A percentile compares a stretch with the other conserved stretches of the same genome.
These are phyloP conservation scores for Centrapalus pauciflorus DNA, from an alignment of 129 eudicot species.

Conservation along the genomic window DNA sequence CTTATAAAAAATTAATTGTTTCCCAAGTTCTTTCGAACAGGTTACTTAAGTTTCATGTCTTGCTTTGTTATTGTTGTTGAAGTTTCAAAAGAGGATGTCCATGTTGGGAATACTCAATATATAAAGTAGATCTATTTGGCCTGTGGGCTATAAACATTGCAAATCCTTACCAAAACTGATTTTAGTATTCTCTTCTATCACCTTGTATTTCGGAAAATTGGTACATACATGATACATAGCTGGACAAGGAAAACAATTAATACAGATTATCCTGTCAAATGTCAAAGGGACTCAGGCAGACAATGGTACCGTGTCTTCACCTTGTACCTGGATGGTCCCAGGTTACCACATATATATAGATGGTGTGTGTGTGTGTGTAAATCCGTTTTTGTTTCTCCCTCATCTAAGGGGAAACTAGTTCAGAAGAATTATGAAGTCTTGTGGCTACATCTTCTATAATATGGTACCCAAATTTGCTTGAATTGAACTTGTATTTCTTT, in stretches of 20 bases:
- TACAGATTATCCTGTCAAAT: neutral
- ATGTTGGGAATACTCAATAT: neutral
- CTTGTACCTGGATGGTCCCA: too few species aligned
- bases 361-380: neutral
- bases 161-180: neutral
- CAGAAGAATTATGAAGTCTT: neutral
- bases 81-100: neutral
- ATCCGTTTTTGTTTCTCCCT: neutral
- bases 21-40: neutral
- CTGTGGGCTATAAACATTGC: neutral
- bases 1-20: neutral
- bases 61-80: neutral
- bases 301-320: too few species aligned
- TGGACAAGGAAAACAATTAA: neutral
- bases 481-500: neutral
- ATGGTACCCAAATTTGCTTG: neutral
- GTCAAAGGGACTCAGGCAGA: too few species aligned
- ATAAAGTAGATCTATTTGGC: neutral
- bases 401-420: neutral
- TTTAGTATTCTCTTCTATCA: neutral
- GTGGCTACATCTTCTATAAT: neutral
- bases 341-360: neutral
- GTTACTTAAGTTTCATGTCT: neutral
- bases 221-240: neutral
- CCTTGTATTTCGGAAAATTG: neutral